These are phyloP conservation scores for Pythium aphanidermatum DNA, from an alignment of 352 stramenopile genomes.

Conservation along the genomic window DNA sequence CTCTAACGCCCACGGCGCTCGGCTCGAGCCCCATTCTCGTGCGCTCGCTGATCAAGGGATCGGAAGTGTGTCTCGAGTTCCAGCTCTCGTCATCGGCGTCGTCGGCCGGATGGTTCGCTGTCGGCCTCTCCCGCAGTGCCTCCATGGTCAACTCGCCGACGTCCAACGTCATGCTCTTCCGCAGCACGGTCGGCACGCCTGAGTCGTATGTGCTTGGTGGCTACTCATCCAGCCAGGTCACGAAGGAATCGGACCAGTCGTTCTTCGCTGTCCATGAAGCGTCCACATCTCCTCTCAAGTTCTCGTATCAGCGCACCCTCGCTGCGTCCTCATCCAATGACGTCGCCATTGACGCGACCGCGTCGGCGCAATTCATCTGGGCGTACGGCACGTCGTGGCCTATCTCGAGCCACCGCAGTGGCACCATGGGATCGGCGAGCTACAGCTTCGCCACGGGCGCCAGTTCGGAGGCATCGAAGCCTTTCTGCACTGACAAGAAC, in stretches of 20 bases:
- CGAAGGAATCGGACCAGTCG: constrained; percentile 31
- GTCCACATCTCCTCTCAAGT: constrained; percentile 41
- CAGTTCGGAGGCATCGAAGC: constrained; percentile 1
- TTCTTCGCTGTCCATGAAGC: constrained; percentile 32
- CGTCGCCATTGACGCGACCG: constrained; percentile 35
- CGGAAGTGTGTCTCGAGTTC: constrained; percentile 66
- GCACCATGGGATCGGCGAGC: constrained; percentile 43
- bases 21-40: constrained; percentile 56
- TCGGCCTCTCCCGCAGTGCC: constrained; percentile 34
- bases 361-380: constrained; percentile 52
- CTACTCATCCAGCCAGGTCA: constrained; percentile 43
- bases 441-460: constrained; percentile 38
- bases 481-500: constrained; percentile 57
- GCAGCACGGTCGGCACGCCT: constrained; percentile 27
- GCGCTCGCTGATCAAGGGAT: constrained; percentile 44
- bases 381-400: constrained; percentile 63
- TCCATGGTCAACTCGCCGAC: constrained; percentile 65
- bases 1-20: constrained; percentile 33
- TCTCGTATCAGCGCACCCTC: constrained; percentile 67
- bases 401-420: constrained; percentile 38
- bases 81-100: constrained; percentile 32
- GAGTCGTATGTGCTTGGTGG: constrained; percentile 43
- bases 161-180: constrained; percentile 73
- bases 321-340: constrained; percentile 37
- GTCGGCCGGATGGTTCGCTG: constrained; percentile 51